These are phyloP conservation scores for Verticillium klebahnii DNA, from an alignment of 2,329 filamentous ascomycete species.

Conservation along the genomic window DNA sequence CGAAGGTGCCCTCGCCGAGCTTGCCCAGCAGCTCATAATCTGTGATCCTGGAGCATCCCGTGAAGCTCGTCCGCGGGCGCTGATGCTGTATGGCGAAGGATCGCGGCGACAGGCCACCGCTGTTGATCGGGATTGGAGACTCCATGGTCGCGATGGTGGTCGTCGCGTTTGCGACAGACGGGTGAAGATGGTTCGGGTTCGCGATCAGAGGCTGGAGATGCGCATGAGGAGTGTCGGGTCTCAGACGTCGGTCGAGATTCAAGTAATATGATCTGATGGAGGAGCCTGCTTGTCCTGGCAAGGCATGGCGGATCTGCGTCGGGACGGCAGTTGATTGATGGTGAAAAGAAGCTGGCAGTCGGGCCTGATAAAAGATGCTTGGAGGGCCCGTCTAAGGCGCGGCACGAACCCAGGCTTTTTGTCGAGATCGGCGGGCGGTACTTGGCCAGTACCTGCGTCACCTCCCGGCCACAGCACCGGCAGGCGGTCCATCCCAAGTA, in stretches of 20 bases:
- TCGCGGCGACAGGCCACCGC: conserved; percentile 43
- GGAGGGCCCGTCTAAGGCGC: neutral
- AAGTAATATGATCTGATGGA: neutral
- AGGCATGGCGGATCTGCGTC: neutral
- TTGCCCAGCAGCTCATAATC: conserved; percentile 79
- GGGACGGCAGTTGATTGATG: neutral
- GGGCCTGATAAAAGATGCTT: neutral
- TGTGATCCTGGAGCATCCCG: conserved; percentile 77
- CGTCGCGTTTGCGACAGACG: neutral
- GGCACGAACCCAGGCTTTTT: neutral
- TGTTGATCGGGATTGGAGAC: conserved; percentile 1
- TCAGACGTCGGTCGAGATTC: neutral
- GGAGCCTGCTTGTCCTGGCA: neutral
- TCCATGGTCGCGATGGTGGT: neutral
- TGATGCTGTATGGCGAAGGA: conserved; percentile 53
- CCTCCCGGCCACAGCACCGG: too few species aligned
- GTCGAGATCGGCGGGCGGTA: neutral
- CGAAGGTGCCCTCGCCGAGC: conserved; percentile 93
- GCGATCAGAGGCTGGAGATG: neutral
- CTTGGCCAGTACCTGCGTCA: neutral
- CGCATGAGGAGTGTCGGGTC: neutral
- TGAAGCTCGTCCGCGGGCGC: conserved; percentile 59
- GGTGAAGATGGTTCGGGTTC: neutral
- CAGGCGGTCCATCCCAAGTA: neutral
- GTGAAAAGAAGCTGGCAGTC: neutral